Conservation (phyloP, 2,329 filamentous ascomycete species). For the Mollisia scopiformis region DNA sequence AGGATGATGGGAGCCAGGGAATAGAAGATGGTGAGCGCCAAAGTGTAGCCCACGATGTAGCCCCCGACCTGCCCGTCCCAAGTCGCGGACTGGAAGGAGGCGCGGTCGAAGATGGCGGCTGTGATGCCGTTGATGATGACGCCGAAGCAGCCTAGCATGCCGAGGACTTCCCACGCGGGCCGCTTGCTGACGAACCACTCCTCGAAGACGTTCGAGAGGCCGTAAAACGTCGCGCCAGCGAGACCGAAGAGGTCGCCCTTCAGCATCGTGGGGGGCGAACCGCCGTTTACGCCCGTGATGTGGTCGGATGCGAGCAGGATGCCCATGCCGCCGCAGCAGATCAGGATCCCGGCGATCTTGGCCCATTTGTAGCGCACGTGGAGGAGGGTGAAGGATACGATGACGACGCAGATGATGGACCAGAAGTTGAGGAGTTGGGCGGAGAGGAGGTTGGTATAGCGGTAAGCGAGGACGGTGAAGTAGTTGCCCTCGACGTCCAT, state of each 20-base stretch:
- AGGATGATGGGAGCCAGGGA: conserved; percentile 83
- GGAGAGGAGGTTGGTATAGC: conserved; percentile 43
- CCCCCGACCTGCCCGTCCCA: conserved; percentile 73
- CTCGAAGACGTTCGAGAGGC: conserved; percentile 86
- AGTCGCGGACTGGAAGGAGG: conserved; percentile 64
- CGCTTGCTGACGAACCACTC: conserved; percentile 90
- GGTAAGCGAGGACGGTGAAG: conserved; percentile 93
- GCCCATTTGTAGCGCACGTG: conserved; percentile 86
- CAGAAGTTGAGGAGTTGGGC: conserved; percentile 97
- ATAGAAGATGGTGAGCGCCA: conserved; percentile 85
- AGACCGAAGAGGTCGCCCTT: conserved; percentile 95
- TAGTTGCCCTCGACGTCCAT: conserved; percentile 97
- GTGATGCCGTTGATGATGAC: conserved; percentile 91
- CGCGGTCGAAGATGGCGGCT: conserved; percentile 88
- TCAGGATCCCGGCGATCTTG: conserved; percentile 83
- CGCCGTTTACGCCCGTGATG: conserved; percentile 74
- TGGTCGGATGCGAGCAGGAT: conserved; percentile 86
- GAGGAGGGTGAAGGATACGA: conserved; percentile 81
- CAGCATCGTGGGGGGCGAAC: conserved; percentile 69
- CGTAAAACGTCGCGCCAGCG: conserved; percentile 88
- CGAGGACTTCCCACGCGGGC: conserved; percentile 90
- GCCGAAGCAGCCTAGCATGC: conserved; percentile 86
- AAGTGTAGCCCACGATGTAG: conserved; percentile 88
- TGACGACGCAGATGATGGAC: conserved; percentile 91
- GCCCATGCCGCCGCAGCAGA: conserved; percentile 90